Conservation (phyloP, 768 basidiomycete genomes). For the Podaxis sp. region DNA sequence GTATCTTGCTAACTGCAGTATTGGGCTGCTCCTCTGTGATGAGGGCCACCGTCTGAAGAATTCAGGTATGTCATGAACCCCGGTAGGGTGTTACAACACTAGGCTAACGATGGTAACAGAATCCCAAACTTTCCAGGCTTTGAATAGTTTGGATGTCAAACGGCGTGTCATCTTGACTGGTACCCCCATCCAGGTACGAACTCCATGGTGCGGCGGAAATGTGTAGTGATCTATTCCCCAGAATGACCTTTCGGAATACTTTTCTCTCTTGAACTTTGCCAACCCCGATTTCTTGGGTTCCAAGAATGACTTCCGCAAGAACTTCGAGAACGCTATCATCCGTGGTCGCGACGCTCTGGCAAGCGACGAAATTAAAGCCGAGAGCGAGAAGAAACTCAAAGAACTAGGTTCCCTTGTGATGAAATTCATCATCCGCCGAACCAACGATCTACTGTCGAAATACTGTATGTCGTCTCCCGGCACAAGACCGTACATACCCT, state of each 20-base stretch:
- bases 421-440: slow-evolving; percentile 93
- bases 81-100: neutral
- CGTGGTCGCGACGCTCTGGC: slow-evolving; percentile 90
- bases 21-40: slow-evolving; percentile 93
- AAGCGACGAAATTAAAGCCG: slow-evolving; percentile 71
- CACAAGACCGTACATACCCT: slow-evolving; percentile 6
- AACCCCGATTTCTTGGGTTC: slow-evolving; percentile 89
- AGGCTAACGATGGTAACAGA: slow-evolving; percentile 42
- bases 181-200: slow-evolving; percentile 81
- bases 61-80: slow-evolving; percentile 58
- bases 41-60: slow-evolving; percentile 98
- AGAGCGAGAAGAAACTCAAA: slow-evolving; percentile 87
- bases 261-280: slow-evolving; percentile 89
- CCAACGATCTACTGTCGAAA: slow-evolving; percentile 93
- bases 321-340: slow-evolving; percentile 90
- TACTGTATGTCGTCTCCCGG: slow-evolving; percentile 63
- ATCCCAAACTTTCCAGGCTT: slow-evolving; percentile 81
- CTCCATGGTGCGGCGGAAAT: neutral
- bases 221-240: slow-evolving; percentile 27
- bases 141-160: slow-evolving; percentile 81
- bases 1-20: slow-evolving; percentile 75
- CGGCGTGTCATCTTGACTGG: slow-evolving; percentile 93
- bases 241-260: slow-evolving; percentile 95
- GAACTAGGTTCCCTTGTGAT: slow-evolving; percentile 86
- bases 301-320: slow-evolving; percentile 90